Evolutionary conservation across 176 grass and related monocot species (phyloP), one percentile per base, ranked within the genome.

Genomic region (Lolium rigidum): DNA sequence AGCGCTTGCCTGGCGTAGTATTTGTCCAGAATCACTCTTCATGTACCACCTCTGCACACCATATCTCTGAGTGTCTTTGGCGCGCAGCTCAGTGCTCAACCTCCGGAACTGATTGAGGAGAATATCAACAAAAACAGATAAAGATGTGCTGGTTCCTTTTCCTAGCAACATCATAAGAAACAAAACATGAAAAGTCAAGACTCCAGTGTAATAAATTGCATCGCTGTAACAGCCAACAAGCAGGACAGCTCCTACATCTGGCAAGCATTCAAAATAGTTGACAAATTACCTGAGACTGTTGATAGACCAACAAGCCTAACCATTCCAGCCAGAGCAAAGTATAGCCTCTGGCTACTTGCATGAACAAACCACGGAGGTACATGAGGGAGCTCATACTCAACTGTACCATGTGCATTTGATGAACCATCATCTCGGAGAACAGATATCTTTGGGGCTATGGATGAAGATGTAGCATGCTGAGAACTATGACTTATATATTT

Each of bases 291-390:
- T 90, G 86, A 74, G 65, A 90, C 84, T 77, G 94, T 86, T 51
- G 92, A 95, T 85, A 94, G 82, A 60, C 93, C 92, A 80, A 92
- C 86, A 80, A 98, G 90, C 89, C 93, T 92, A 86, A 95, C 83
- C 41, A 95, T 94, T 87, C 88, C 95, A 86, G 96, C 88, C 89
- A 98, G 86, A 56, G 80, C 90, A 57, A 59, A 46, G 39, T 98
- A 98, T 66, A 95, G 79, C 80, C 94, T 98, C 35, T 94, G 90
- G 70, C 90, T 94, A 75, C 83, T 84, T 28, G 81, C 62, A 62
- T 85, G 78, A 80, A 73, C 78, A 95, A 98, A 95, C 96, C 96
- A 98, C 55, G 96, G 88, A 82, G 96, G 96, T 72, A 94, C 84
- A 84, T 92, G 93, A 65, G 96, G 96, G 25, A 98, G 77, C 58